Percentiles rank a stretch among this genome's conserved stretches.
These are phyloP conservation scores for Trichoderma atroviride DNA, from an alignment of 2,329 filamentous ascomycete species.

Conservation along the genomic window DNA sequence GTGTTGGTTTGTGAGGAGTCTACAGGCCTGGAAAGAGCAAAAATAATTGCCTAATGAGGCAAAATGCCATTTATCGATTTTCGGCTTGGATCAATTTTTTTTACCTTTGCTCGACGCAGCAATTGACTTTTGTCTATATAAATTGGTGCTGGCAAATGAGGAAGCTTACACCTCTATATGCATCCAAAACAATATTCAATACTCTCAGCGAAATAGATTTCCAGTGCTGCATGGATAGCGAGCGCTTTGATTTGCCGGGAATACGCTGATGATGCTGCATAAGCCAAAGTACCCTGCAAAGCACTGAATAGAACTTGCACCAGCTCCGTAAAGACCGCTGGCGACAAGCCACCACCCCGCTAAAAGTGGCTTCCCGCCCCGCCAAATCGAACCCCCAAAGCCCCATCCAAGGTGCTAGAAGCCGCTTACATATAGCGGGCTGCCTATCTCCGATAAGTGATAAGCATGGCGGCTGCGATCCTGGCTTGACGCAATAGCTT, in stretches of 20 bases:
- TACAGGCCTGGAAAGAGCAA: neutral
- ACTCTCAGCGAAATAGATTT: neutral
- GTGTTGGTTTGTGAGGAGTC: neutral
- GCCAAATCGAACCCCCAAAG: conserved; percentile 28
- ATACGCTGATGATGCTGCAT: neutral
- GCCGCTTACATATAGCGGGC: conserved; percentile 32
- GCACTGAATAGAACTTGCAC: neutral
- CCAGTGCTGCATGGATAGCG: neutral
- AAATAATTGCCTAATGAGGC: neutral
- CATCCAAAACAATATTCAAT: neutral
- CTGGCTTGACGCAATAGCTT: conserved; percentile 14
- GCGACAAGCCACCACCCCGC: conserved; percentile 30
- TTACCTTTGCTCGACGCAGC: neutral
- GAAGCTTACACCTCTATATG: too few relatives aligned
- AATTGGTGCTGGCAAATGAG: neutral
- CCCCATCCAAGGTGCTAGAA: conserved; percentile 16
- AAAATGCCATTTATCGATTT: neutral
- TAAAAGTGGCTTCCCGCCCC: conserved; percentile 22
- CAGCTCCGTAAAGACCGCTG: neutral
- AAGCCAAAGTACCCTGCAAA: neutral
- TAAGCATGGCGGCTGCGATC: neutral
- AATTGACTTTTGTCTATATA: neutral
- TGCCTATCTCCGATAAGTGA: conserved; percentile 25
- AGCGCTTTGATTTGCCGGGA: neutral
- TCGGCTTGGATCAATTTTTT: neutral